Evolutionary conservation across 768 basidiomycete species (phyloP), one percentile per base, ranked within the genome.

Genomic region (Lactifluus subvellereus): DNA sequence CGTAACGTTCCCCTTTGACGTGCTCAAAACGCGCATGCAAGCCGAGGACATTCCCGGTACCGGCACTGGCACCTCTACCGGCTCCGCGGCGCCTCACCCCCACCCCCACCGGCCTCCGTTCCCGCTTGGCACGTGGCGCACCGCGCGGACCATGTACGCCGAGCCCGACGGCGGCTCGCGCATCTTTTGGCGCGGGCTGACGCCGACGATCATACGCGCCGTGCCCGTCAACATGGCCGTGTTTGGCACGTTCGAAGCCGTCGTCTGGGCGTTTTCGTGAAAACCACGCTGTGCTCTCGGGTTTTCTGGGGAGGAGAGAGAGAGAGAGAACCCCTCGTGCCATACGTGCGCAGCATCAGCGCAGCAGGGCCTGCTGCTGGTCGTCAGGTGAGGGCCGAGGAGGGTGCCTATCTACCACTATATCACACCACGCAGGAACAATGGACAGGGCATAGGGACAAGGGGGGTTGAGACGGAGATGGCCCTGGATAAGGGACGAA

Each of bases 21-120:
- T 94, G 3, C 80, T 95, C 64, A 96, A 97, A 76, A 95, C 94
- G 14, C 84, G 93, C 6, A 83, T 94, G 68, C 94, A 97, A 72
- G 83, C 83, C 6, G 50, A 45, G 6, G 49, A 32, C 54, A 71
- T 67, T 30, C 59, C 18, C 71, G 1, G 58, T 51, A 11, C 50
- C 51, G 9, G 18, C 64, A n/a, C 20, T 30, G 16, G 45, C 33
- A 33, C 42, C 35, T 37, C 7, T 37, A 37, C 7, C 65, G n/a
- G 6, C 2, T 3, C 27, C 27, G 27, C 27, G 27, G 27, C 27
- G 27, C 27, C 27, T 9, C 20, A 4, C 7, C 8, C 47, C 6
- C 47, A 3, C 8, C 13, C n/a, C n/a, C 47, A 5, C n/a, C 47
- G n/a, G 14, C 47, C n/a, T 20, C 47, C n/a, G 6, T 6, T 8